phyloP scores from a whole-genome alignment of 805 yeast genomes.

The Sugiyamaella mastotermitis region DNA sequence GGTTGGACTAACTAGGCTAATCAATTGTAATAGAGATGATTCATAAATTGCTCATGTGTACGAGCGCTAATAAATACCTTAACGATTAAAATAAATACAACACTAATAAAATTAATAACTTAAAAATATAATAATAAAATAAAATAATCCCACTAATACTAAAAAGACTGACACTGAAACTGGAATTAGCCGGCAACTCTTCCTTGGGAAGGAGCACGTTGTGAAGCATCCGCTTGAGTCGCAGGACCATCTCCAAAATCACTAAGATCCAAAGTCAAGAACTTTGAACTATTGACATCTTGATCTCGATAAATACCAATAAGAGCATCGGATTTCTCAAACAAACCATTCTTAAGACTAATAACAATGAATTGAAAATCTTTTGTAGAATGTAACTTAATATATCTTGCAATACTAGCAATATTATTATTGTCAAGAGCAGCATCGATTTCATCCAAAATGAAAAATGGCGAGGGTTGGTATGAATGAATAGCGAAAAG shows the following conservation, averaged over 20 bases:
- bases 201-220: too few species aligned
- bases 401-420: constrained; percentile 78
- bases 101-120: background rate
- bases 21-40: too few species aligned
- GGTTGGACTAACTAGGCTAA: too few species aligned
- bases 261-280: constrained; percentile 19
- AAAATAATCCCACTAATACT: background rate
- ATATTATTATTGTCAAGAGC: constrained; percentile 91
- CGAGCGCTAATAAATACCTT: too few species aligned
- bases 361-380: constrained; percentile 82
- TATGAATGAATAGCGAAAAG: constrained; percentile 85
- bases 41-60: too few species aligned
- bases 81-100: too few species aligned
- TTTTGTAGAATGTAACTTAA: constrained; percentile 66
- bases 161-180: too few species aligned
- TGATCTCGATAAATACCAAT: constrained; percentile 70
- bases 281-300: constrained; percentile 20
- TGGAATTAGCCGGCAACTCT: too few species aligned
- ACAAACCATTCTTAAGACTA: constrained; percentile 78
- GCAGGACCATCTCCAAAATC: background rate
- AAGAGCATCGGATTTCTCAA: constrained; percentile 81
- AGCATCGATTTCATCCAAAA: constrained; percentile 96
- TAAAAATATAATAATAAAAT: background rate
- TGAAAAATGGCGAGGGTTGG: constrained; percentile 94
- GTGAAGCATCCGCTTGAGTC: background rate